These are phyloP conservation scores for Aspergillus egyptiacus DNA, from an alignment of 495 filamentous ascomycete species.

Conservation along the genomic window DNA sequence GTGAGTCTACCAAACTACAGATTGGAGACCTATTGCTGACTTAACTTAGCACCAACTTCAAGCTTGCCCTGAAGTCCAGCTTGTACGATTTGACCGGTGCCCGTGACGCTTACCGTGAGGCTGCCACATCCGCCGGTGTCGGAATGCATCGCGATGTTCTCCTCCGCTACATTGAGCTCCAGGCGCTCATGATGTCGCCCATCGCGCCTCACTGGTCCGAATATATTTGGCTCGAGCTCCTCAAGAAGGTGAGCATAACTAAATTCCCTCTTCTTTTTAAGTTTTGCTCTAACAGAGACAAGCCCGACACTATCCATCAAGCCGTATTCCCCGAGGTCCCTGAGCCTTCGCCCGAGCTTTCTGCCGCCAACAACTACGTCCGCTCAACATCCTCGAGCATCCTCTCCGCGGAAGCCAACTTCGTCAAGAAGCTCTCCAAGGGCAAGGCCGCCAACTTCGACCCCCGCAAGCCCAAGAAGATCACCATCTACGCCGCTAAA, in stretches of 20 bases:
- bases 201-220: slow-evolving; percentile 94
- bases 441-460: slow-evolving; percentile 78
- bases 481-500: slow-evolving; percentile 78
- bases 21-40: slow-evolving; percentile 25
- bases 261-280: no score
- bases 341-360: slow-evolving; percentile 53
- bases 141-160: slow-evolving; percentile 78
- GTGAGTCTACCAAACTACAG: slow-evolving; percentile 33
- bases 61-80: slow-evolving; percentile 82
- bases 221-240: slow-evolving; percentile 85
- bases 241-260: slow-evolving; percentile 59
- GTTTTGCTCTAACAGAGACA: slow-evolving; percentile 16
- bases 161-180: slow-evolving; percentile 75
- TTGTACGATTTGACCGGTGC: slow-evolving; percentile 85
- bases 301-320: slow-evolving; percentile 65
- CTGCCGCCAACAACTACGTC: slow-evolving; percentile 76
- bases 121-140: slow-evolving; percentile 61
- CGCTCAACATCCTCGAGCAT: slow-evolving; percentile 69
- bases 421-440: slow-evolving; percentile 78
- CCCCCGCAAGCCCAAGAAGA: slow-evolving; percentile 81
- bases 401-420: slow-evolving; percentile 77
- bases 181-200: slow-evolving; percentile 70
- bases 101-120: slow-evolving; percentile 87
- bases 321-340: slow-evolving; percentile 70
- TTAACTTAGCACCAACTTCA: slow-evolving; percentile 62